Evolutionary conservation across 768 basidiomycete genomes (phyloP), one percentile per base, ranked within the genome.

Genomic region (Rossbeevera mucosa): DNA sequence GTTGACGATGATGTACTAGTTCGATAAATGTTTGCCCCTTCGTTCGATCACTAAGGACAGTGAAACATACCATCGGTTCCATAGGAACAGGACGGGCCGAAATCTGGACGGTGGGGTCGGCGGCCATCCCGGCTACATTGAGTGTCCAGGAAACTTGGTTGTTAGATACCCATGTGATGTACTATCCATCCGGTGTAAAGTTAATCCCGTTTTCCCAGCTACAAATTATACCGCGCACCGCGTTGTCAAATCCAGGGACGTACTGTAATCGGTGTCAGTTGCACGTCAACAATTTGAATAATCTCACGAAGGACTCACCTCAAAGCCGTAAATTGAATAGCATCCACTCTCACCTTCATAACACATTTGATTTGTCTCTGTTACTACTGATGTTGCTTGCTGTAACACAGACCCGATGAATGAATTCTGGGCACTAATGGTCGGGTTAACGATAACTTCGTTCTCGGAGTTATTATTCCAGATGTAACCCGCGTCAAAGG

Each of bases 81-180:
- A 83, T 80, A 0, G 93, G 76, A 12, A 95, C 71, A 2, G 86
- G 81, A 29, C 93, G 75, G 24, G 75, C 72, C 14, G 80, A 77
- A 30, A 94, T 85, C 52, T 87, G 62, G 1, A 79, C 80, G 29
- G 62, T 60, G 5, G 74, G 28, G 65, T 94, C 84, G 9, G 86
- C 72, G 0, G 72, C 87, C 66, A 94, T 66, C 1, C 85, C 90
- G 3, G 79, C 75, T 20, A 75, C 86, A 47, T 80, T 77, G 50
- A 94, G 63, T 4, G 87, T 91, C 93, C 93, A 94, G 8, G 85
- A 72, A 22, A 77, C 63, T 58, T 81, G 73, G 65, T 81, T 80
- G 59, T 85, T 75, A 51, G 82, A 77, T 52, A 94, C 73, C 93
- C 93, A 95, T 3, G 88, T 80, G 59, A 94, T 91, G 63, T 94